A percentile compares a stretch with the other conserved stretches of the same genome.
Evolutionary conservation across 1,284 basidiomycete genomes (phyloP).

Genomic region (Cutaneotrichosporon cyanovorans): DNA sequence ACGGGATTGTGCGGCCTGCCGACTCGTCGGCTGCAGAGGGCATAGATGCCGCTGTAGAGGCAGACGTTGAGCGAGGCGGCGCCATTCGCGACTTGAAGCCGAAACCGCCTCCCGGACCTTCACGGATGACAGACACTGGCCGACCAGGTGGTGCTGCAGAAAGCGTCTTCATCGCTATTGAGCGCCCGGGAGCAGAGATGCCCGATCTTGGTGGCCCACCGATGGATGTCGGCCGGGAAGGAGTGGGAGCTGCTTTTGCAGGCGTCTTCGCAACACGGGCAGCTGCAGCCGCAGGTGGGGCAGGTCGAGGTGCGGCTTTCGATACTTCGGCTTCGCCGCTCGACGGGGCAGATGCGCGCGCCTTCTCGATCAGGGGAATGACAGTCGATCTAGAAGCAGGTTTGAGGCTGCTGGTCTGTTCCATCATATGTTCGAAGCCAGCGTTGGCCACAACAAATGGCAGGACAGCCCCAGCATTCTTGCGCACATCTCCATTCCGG

Average conservation of each 20-base stretch:
- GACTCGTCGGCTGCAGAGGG: not conserved
- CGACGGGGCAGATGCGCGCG: slow-evolving; percentile 31
- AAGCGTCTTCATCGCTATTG: slow-evolving; percentile 41
- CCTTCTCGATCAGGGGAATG: slow-evolving; percentile 72
- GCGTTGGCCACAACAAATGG: slow-evolving; percentile 68
- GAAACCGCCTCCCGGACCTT: slow-evolving; percentile 6
- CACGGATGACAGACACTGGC: slow-evolving; percentile 22
- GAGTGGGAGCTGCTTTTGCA: slow-evolving; percentile 9
- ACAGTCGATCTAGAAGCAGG: slow-evolving; percentile 83
- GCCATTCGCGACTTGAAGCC: slow-evolving; percentile 24
- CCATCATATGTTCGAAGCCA: slow-evolving; percentile 79
- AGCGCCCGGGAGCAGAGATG: slow-evolving; percentile 27
- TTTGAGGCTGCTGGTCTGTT: slow-evolving; percentile 78
- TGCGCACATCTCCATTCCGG: slow-evolving; percentile 82
- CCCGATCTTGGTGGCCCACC: slow-evolving; percentile 3
- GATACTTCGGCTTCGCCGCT: slow-evolving; percentile 6
- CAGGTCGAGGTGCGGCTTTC: too few relatives aligned
- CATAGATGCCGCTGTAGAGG: slow-evolving; percentile 21
- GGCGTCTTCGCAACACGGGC: slow-evolving; percentile 13
- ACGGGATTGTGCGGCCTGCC: slow-evolving; percentile 45
- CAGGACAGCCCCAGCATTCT: slow-evolving; percentile 74
- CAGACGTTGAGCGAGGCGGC: slow-evolving; percentile 7
- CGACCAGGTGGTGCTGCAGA: slow-evolving; percentile 28
- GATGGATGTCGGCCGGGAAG: not conserved
- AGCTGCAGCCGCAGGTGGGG: not conserved